Percentiles rank a stretch among this genome's conserved stretches.
phyloP scores from a whole-genome alignment of 164 flowering plant genomes.

The Taxillus chinensis region DNA sequence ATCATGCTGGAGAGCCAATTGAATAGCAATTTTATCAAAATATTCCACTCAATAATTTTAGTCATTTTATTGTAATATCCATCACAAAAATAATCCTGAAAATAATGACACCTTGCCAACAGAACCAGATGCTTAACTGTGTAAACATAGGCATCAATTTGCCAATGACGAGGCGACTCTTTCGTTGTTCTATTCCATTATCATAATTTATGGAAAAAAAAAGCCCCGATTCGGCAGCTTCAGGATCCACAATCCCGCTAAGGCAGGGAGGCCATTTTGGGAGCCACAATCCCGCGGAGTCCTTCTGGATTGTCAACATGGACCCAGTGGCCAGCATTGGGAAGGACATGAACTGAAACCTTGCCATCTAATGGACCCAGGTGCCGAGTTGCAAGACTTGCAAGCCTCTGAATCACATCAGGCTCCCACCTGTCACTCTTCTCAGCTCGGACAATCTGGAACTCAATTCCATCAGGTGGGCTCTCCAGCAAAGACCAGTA shows the following conservation, averaged over 20 bases:
- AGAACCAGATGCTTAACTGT: background rate
- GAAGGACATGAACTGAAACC: slow-evolving; percentile 59
- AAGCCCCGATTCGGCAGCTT: too few species aligned
- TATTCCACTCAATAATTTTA: too few species aligned
- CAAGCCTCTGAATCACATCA: slow-evolving; percentile 40
- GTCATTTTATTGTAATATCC: too few species aligned
- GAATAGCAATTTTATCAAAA: too few species aligned
- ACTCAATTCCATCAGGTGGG: slow-evolving; percentile 65
- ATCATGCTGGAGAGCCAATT: too few species aligned
- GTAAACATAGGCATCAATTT: too few species aligned
- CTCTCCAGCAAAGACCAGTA: slow-evolving; percentile 83
- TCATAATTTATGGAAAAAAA: too few species aligned
- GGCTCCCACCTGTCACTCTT: slow-evolving; percentile 87
- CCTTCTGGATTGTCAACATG: slow-evolving; percentile 95
- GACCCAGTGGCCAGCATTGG: slow-evolving; percentile 93
- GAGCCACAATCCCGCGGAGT: slow-evolving; percentile 68
- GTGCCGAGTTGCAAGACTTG: slow-evolving; percentile 27
- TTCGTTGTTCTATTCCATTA: background rate
- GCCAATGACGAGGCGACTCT: background rate
- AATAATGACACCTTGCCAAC: background rate
- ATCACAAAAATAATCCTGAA: too few species aligned
- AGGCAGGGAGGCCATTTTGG: slow-evolving; percentile 37
- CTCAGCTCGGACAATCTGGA: slow-evolving; percentile 71
- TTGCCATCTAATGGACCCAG: slow-evolving; percentile 39
- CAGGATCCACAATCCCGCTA: too few species aligned